Conservation (phyloP, 2,329 filamentous ascomycete genomes). For the Penicillium sp. region DNA sequence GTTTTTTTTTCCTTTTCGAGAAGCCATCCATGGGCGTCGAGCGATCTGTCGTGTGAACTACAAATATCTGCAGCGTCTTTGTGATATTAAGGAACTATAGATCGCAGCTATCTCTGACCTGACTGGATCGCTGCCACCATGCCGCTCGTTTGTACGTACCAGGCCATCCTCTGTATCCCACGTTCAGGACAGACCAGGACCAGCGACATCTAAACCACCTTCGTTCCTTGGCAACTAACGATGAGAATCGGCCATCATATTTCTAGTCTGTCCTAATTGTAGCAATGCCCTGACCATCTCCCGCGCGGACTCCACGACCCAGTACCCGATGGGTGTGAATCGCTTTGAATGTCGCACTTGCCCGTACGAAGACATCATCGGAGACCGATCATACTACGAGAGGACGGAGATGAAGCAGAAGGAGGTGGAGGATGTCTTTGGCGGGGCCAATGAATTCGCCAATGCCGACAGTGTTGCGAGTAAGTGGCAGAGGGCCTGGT, state of each 20-base stretch:
- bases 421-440: constrained; percentile 84
- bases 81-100: background rate
- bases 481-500: constrained; percentile 29
- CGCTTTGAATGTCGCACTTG: constrained; percentile 93
- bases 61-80: background rate
- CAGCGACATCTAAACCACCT: no score
- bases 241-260: background rate
- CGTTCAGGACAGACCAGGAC: no score
- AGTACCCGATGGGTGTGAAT: constrained; percentile 52
- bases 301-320: constrained; percentile 32
- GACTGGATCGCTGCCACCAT: constrained; percentile 4
- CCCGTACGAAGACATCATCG: constrained; percentile 82
- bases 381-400: constrained; percentile 67
- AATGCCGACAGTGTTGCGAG: constrained; percentile 76
- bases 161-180: background rate
- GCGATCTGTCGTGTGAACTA: no score
- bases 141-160: constrained; percentile 18
- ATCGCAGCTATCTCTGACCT: background rate
- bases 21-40: background rate
- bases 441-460: constrained; percentile 80
- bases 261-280: constrained; percentile 45
- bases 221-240: no score
- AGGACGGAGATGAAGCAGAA: constrained; percentile 74
- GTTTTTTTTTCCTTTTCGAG: constrained; percentile 1
- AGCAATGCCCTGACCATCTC: constrained; percentile 46